Percentiles rank a stretch among this genome's conserved stretches.
Conservation (phyloP, 23 red algal genomes). For the Rhodosorus marinus region DNA sequence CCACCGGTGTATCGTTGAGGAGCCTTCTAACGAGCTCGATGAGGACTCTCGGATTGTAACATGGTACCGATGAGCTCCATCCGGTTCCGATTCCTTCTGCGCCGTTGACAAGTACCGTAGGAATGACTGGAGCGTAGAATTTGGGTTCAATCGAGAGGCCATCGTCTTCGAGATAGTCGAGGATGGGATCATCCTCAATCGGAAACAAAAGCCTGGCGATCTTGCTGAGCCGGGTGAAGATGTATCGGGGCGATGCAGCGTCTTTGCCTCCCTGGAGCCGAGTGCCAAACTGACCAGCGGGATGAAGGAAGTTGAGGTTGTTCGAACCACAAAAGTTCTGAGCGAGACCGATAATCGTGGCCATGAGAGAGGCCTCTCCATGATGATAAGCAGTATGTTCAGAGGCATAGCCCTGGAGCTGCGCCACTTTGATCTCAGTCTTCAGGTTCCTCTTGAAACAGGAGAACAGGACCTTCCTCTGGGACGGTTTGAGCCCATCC, state of each 20-base stretch:
- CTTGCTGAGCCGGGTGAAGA: constrained; percentile 77
- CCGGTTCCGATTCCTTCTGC: constrained; percentile 95
- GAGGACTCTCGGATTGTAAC: constrained; percentile 75
- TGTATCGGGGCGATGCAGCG: constrained; percentile 83
- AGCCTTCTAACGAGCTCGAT: constrained; percentile 45
- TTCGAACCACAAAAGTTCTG: constrained; percentile 91
- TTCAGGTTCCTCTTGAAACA: constrained; percentile 68
- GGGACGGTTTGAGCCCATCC: constrained; percentile 87
- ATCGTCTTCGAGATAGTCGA: constrained; percentile 71
- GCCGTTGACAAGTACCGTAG: constrained; percentile 83
- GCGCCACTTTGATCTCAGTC: constrained; percentile 85
- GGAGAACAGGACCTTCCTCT: constrained; percentile 88
- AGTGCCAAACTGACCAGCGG: constrained; percentile 93
- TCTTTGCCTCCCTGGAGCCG: constrained; percentile 87
- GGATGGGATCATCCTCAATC: constrained; percentile 55
- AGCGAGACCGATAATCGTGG: constrained; percentile 76
- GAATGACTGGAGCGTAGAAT: constrained; percentile 79
- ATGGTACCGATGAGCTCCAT: constrained; percentile 79
- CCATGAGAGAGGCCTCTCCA: constrained; percentile 69
- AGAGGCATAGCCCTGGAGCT: constrained; percentile 86
- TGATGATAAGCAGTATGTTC: constrained; percentile 96
- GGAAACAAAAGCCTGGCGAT: constrained; percentile 66
- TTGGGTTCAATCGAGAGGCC: constrained; percentile 56
- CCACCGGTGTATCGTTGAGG: constrained; percentile 1
- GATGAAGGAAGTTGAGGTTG: constrained; percentile 70